A percentile compares a stretch with the other conserved stretches of the same genome.
Evolutionary conservation across 129 eudicot species (phyloP).

Genomic region (Apium graveolens): DNA sequence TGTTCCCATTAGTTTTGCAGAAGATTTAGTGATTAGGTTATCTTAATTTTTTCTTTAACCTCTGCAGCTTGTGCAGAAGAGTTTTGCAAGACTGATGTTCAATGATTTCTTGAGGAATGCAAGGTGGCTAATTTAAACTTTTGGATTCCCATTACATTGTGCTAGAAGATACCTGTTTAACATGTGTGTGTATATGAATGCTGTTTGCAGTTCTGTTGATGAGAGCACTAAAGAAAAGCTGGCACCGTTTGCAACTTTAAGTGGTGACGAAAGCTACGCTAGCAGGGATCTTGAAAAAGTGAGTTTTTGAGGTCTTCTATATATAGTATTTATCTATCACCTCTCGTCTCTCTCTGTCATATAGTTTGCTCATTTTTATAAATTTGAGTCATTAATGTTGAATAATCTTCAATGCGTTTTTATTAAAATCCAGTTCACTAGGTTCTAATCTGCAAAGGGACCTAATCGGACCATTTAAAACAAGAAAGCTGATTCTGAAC

Average conservation of each 20-base stretch:
- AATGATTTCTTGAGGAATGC: constrained; percentile 71
- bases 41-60: constrained; percentile 17
- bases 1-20: background rate
- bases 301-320: background rate
- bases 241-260: constrained; percentile 55
- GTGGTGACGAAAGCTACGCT: constrained; percentile 77
- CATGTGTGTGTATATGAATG: constrained; percentile 3
- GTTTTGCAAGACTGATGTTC: constrained; percentile 78
- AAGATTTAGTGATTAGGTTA: background rate
- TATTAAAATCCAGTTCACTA: background rate
- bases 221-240: constrained; percentile 87
- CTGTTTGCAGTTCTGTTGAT: constrained; percentile 54
- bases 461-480: too few species aligned
- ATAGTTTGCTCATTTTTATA: background rate
- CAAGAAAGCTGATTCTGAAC: background rate
- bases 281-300: constrained; percentile 99
- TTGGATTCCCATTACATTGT: background rate
- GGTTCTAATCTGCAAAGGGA: background rate
- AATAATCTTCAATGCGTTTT: background rate
- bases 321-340: background rate
- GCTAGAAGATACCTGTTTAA: background rate
- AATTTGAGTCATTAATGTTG: background rate
- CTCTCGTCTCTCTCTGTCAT: background rate
- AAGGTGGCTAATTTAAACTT: constrained; percentile 33
- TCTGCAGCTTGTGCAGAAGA: constrained; percentile 99